These are phyloP conservation scores for Colletotrichum sp. DNA, from an alignment of 2,329 filamentous ascomycete genomes.

Conservation along the genomic window DNA sequence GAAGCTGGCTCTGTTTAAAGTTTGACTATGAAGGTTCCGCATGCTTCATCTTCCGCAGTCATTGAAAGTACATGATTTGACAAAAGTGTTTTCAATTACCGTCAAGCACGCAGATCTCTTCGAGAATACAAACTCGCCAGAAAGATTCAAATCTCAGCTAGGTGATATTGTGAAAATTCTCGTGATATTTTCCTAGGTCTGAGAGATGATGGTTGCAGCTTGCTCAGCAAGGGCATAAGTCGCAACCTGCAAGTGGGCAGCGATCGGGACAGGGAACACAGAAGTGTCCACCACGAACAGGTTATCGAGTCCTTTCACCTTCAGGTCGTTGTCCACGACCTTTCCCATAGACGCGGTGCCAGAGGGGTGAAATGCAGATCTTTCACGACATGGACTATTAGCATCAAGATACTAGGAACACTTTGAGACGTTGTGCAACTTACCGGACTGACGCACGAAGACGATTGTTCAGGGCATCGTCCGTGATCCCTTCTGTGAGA, in stretches of 20 bases:
- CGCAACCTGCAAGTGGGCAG: not conserved
- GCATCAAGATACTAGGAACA: not conserved
- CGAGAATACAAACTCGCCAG: not conserved
- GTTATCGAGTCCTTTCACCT: not conserved
- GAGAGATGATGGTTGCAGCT: not conserved
- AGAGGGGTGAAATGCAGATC: not conserved
- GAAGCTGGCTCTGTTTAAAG: not conserved
- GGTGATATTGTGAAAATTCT: not conserved
- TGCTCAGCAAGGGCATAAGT: not conserved
- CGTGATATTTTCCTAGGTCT: not conserved
- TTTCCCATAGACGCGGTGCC: not conserved
- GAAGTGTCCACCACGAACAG: not conserved
- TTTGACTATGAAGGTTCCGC: not conserved
- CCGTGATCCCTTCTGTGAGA: not conserved
- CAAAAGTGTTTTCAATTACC: not conserved
- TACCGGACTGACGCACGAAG: not conserved
- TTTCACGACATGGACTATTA: not conserved
- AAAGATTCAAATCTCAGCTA: not conserved
- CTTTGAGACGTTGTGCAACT: not conserved
- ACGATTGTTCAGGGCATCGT: not conserved
- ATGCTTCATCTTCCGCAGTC: not conserved
- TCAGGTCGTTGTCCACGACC: not conserved
- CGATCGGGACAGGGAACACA: not conserved
- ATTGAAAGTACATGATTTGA: not conserved
- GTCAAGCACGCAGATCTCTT: not conserved